phyloP scores from a whole-genome alignment of 2,329 filamentous ascomycete genomes.

The Pseudogymnoascus sp. region DNA sequence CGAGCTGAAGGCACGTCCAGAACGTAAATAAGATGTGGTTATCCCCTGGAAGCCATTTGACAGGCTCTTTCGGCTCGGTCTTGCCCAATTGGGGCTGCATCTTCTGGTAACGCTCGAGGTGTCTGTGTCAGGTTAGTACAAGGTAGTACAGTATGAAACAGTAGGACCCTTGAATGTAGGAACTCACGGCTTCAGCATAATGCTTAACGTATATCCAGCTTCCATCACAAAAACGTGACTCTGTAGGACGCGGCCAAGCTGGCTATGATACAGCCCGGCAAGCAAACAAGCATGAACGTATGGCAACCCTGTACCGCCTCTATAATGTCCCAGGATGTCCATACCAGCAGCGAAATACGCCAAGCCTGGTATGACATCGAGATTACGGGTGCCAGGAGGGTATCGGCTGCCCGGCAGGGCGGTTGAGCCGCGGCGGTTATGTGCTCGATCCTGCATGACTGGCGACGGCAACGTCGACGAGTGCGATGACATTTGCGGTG shows the following conservation, averaged over 20 bases:
- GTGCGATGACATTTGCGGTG: conserved; percentile 34
- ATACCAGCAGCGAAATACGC: conserved; percentile 83
- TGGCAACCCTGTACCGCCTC: conserved; percentile 71
- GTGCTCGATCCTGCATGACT: background rate
- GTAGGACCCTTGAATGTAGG: background rate
- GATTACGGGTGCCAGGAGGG: conserved; percentile 42
- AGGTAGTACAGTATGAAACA: background rate
- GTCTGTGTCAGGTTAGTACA: background rate
- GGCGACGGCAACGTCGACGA: background rate
- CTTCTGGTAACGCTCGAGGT: background rate
- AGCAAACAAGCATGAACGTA: conserved; percentile 80
- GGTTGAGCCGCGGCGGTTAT: background rate
- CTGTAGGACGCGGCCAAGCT: conserved; percentile 77
- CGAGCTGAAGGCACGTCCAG: conserved; percentile 89
- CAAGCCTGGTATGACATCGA: conserved; percentile 80
- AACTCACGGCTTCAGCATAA: conserved; percentile 59
- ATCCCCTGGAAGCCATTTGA: conserved; percentile 27
- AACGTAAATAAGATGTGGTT: conserved; percentile 70
- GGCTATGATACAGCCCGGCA: conserved; percentile 80
- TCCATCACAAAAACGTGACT: conserved; percentile 59
- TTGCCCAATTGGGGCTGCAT: background rate
- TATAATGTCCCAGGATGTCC: conserved; percentile 75
- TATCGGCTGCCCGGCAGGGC: conserved; percentile 11
- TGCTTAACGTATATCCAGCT: conserved; percentile 51
- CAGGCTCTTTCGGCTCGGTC: background rate